These are phyloP conservation scores for Penicillium goetzii DNA, from an alignment of 495 filamentous ascomycete species.

Conservation along the genomic window DNA sequence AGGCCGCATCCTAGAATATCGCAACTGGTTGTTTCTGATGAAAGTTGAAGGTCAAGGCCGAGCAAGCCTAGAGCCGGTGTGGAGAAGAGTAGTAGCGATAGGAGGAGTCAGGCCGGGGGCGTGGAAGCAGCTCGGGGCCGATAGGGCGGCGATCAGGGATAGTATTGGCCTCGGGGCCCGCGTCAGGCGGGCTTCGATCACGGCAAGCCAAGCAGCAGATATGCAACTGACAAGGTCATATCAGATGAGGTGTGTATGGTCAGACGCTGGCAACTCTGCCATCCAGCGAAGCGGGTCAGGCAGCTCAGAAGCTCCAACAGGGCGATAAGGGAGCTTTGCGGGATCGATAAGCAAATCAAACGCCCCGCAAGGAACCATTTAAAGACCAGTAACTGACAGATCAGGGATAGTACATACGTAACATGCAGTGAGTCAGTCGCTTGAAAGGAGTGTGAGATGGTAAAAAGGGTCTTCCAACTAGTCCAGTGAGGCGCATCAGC, in stretches of 20 bases:
- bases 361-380: slow-evolving; percentile 8
- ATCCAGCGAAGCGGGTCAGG: slow-evolving; percentile 8
- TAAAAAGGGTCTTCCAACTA: not conserved
- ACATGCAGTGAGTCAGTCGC: slow-evolving; percentile 5
- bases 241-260: slow-evolving; percentile 18
- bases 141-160: slow-evolving; percentile 25
- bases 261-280: slow-evolving; percentile 8
- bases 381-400: not conserved
- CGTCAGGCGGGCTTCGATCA: slow-evolving; percentile 28
- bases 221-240: slow-evolving; percentile 26
- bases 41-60: slow-evolving; percentile 14
- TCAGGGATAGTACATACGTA: not conserved
- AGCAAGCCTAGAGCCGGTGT: slow-evolving; percentile 1
- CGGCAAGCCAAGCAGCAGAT: slow-evolving; percentile 11
- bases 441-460: not conserved
- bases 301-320: slow-evolving; percentile 15
- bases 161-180: slow-evolving; percentile 14
- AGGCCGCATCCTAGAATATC: slow-evolving; percentile 35
- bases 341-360: slow-evolving; percentile 28
- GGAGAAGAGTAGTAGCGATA: slow-evolving; percentile 13
- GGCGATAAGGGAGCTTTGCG: slow-evolving; percentile 31
- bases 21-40: slow-evolving; percentile 14
- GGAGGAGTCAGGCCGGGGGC: slow-evolving; percentile 15
- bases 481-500: slow-evolving; percentile 22
- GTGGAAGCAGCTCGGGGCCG: slow-evolving; percentile 31